Percentiles rank a stretch among this genome's conserved stretches.
Evolutionary conservation across 1,139 yeast species (phyloP).

Genomic region (Protomyces macrosporus): DNA sequence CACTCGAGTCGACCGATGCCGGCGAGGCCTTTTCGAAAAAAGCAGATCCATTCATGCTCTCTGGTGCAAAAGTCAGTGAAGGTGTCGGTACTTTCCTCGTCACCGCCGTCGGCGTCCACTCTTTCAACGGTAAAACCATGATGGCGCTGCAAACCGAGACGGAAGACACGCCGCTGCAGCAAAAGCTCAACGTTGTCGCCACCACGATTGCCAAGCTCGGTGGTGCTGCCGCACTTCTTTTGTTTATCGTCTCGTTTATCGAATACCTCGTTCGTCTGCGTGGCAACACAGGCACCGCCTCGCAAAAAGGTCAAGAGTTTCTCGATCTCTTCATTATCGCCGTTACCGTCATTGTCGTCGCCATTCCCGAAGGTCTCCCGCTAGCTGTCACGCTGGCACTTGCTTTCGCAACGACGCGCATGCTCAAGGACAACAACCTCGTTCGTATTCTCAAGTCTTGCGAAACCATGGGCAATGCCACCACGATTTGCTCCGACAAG

Average conservation of each 20-base stretch:
- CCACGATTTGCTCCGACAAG: conserved; percentile 93
- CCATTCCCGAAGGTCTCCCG: conserved; percentile 97
- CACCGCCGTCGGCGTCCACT: conserved; percentile 83
- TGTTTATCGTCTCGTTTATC: conserved; percentile 72
- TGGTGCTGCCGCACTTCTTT: conserved; percentile 68
- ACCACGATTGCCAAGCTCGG: conserved; percentile 94
- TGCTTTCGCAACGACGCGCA: conserved; percentile 96
- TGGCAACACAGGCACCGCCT: conserved; percentile 47
- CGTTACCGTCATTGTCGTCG: conserved; percentile 88
- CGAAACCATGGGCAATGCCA: conserved; percentile 99
- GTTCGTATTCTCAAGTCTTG: conserved; percentile 92
- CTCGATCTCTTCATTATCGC: conserved; percentile 84
- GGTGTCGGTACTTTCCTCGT: conserved; percentile 85
- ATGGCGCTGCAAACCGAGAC: conserved; percentile 57
- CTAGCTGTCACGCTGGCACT: conserved; percentile 91
- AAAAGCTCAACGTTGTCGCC: conserved; percentile 72
- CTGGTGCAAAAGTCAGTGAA: conserved; percentile 81
- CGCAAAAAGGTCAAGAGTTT: conserved; percentile 79
- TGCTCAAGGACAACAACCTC: conserved; percentile 93
- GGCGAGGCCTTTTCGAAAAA: conserved; percentile 33
- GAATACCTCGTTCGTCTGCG: conserved; percentile 68
- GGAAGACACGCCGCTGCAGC: conserved; percentile 86
- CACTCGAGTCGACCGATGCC: conserved; percentile 42
- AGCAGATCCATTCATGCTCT: conserved; percentile 78
- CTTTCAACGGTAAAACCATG: conserved; percentile 90